phyloP scores from a whole-genome alignment of 164 flowering plant species.

The Sedum album region DNA sequence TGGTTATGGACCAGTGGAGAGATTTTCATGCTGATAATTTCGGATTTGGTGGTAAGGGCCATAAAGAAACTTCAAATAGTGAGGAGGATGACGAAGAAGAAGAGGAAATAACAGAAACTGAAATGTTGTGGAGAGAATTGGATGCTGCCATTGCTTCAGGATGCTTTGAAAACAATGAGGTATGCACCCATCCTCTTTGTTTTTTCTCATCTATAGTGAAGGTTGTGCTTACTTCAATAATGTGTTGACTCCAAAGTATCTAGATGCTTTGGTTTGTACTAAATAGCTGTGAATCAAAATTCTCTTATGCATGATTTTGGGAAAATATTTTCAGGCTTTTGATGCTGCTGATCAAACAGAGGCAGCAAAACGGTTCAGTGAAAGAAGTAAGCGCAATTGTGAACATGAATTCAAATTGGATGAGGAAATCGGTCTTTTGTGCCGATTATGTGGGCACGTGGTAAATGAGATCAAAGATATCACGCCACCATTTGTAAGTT shows the following conservation, averaged over 20 bases:
- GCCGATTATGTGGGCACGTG: conserved; percentile 57
- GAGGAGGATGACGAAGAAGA: conserved; percentile 46
- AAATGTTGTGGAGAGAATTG: conserved; percentile 78
- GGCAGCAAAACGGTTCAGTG: conserved; percentile 14
- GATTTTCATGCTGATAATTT: conserved; percentile 20
- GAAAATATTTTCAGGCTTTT: conserved; percentile 26
- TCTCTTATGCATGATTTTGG: conserved; percentile 1
- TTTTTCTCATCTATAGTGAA: too few species aligned
- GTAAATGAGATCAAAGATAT: conserved; percentile 55
- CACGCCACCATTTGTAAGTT: conserved; percentile 67
- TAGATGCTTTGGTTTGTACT: not conserved
- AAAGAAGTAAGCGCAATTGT: conserved; percentile 25
- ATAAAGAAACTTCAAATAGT: conserved; percentile 6
- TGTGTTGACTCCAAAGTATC: not conserved
- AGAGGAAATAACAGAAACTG: conserved; percentile 53
- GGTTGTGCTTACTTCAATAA: not conserved
- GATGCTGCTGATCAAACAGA: conserved; percentile 14
- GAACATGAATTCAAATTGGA: conserved; percentile 54
- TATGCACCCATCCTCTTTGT: conserved; percentile 12
- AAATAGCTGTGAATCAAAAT: too few species aligned
- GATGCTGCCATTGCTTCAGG: conserved; percentile 42
- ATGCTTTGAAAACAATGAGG: conserved; percentile 39
- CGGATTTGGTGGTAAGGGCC: conserved; percentile 10
- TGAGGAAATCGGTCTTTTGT: conserved; percentile 73
- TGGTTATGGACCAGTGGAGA: conserved; percentile 48